Percentiles rank a stretch among this genome's conserved stretches.
Evolutionary conservation across 305 asterid genomes (phyloP).

Genomic region (Solanum hybrid): DNA sequence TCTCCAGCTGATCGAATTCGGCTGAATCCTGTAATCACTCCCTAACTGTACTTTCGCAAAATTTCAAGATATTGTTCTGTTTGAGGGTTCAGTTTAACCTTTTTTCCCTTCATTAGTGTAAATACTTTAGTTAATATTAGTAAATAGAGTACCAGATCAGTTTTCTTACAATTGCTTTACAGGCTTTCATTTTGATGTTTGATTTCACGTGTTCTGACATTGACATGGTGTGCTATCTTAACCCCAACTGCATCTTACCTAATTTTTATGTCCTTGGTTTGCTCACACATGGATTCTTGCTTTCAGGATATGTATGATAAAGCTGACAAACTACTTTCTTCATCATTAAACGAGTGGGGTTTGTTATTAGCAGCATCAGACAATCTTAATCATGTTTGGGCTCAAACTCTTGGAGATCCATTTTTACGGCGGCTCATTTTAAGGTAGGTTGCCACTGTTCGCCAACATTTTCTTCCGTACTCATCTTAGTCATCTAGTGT

Average conservation of each 20-base stretch:
- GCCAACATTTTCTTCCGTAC: not conserved
- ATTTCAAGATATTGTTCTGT: not conserved
- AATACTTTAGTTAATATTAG: not conserved
- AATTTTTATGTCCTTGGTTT: not conserved
- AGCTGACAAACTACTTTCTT: conserved; percentile 69
- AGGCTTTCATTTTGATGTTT: conserved; percentile 64
- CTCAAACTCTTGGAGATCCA: conserved; percentile 66
- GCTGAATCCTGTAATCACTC: conserved; percentile 63
- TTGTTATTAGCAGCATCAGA: conserved; percentile 46
- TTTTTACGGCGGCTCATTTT: conserved; percentile 79
- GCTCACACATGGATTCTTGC: conserved; percentile 7
- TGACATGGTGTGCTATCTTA: conserved; percentile 44
- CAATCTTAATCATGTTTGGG: conserved; percentile 73
- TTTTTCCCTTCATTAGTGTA: not conserved
- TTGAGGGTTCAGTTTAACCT: not conserved
- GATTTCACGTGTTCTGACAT: conserved; percentile 68
- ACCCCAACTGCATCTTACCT: conserved; percentile 1
- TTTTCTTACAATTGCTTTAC: conserved; percentile 85
- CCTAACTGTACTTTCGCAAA: not conserved
- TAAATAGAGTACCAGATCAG: conserved; percentile 1
- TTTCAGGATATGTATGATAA: conserved; percentile 57
- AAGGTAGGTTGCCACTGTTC: conserved; percentile 36
- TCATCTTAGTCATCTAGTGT: not conserved
- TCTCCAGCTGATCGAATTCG: conserved; percentile 52
- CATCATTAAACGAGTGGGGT: conserved; percentile 59